phyloP scores from a whole-genome alignment of 306 rosid genomes.

The Begonia loranthoides region DNA sequence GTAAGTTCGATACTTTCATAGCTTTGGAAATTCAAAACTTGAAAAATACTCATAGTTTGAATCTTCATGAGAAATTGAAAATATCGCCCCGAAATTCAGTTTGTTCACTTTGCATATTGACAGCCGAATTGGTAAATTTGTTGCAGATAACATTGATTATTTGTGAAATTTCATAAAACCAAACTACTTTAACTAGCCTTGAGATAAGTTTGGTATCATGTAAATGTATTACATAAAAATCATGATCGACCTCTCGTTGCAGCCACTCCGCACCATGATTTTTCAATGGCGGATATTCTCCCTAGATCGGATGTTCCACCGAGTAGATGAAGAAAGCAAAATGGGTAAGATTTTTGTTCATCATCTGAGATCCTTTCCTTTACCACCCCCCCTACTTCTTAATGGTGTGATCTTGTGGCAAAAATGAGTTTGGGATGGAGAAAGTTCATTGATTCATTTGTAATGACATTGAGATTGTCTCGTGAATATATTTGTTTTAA shows the following conservation, averaged over 20 bases:
- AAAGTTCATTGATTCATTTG: too few species aligned
- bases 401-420: too few species aligned
- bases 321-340: slow-evolving; percentile 19
- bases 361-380: background rate
- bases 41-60: too few species aligned
- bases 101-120: too few species aligned
- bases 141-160: background rate
- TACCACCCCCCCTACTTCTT: background rate
- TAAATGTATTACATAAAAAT: slow-evolving; percentile 7
- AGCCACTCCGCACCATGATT: slow-evolving; percentile 91
- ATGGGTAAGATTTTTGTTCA: background rate
- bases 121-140: background rate
- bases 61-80: too few species aligned
- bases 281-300: slow-evolving; percentile 66
- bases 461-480: too few species aligned
- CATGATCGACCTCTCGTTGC: slow-evolving; percentile 18
- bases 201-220: background rate
- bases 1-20: background rate
- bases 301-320: slow-evolving; percentile 11
- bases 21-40: background rate
- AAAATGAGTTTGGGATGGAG: too few species aligned
- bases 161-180: background rate
- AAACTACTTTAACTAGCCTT: background rate
- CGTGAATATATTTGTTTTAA: too few species aligned
- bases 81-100: too few species aligned